Percentiles rank a stretch among this genome's conserved stretches.
Conservation (phyloP, 208 protist genomes). For the Crithidia expoeki region DNA sequence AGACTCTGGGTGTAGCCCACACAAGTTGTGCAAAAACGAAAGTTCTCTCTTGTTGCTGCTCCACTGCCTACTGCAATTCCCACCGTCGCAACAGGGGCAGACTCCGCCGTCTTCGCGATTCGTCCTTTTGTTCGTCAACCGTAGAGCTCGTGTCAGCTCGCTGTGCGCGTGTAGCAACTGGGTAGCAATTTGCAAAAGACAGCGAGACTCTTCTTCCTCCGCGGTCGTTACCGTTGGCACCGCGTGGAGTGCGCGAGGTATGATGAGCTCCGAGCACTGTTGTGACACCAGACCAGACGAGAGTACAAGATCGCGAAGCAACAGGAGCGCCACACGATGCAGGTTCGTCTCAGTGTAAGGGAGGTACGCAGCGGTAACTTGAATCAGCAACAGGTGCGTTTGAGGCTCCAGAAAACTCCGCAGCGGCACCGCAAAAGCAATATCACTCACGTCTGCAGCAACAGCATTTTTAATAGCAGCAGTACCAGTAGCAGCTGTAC, state of each 20-base stretch:
- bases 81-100: neutral
- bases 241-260: neutral
- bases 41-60: neutral
- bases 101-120: neutral
- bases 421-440: neutral
- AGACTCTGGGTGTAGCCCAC: neutral
- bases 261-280: neutral
- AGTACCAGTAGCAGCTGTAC: neutral
- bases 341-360: neutral
- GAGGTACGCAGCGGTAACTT: neutral
- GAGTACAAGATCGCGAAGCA: slow-evolving; percentile 2
- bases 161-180: neutral
- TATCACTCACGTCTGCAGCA: neutral
- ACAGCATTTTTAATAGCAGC: neutral
- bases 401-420: neutral
- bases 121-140: neutral
- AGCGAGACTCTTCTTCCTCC: slow-evolving; percentile 15
- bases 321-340: neutral
- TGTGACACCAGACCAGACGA: neutral
- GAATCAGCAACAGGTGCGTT: slow-evolving; percentile 8
- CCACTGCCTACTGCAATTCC: neutral
- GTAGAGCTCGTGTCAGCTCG: neutral
- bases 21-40: neutral
- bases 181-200: slow-evolving; percentile 25
- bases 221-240: neutral